Conservation (phyloP, 2,329 filamentous ascomycete genomes). For the Fusarium albosuccineum region DNA sequence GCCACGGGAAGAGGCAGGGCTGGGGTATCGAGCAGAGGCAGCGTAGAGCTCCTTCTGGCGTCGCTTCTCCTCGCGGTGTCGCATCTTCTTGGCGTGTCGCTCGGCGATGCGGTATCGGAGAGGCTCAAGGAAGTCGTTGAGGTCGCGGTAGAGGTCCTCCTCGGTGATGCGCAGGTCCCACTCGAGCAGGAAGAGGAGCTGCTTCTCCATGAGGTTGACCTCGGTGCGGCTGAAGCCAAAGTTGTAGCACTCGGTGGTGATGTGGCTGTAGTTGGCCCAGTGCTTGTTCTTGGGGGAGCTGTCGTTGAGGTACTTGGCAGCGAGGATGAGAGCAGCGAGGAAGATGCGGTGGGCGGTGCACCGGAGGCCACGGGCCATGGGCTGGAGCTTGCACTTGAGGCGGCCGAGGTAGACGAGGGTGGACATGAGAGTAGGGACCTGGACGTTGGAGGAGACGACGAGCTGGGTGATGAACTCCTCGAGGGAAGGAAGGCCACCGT, state of each 20-base stretch:
- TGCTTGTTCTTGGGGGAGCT: conserved; percentile 99
- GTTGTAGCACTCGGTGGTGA: conserved; percentile 72
- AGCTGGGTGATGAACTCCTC: conserved; percentile 94
- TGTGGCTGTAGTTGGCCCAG: conserved; percentile 93
- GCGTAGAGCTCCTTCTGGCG: conserved; percentile 55
- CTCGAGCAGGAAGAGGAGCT: conserved; percentile 92
- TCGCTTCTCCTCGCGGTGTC: conserved; percentile 62
- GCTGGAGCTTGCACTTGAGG: conserved; percentile 86
- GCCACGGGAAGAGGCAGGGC: conserved; percentile 61
- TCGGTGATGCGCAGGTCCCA: conserved; percentile 92
- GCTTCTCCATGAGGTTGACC: conserved; percentile 99
- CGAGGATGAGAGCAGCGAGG: conserved; percentile 84
- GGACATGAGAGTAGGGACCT: conserved; percentile 97
- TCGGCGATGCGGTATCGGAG: conserved; percentile 74
- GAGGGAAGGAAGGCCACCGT: conserved; percentile 77
- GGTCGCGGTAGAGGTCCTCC: conserved; percentile 86
- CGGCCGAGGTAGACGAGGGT: conserved; percentile 93
- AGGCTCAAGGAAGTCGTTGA: conserved; percentile 89
- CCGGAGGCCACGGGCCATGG: conserved; percentile 94
- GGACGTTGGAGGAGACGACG: conserved; percentile 92
- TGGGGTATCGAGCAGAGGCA: conserved; percentile 56
- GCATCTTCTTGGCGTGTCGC: conserved; percentile 64
- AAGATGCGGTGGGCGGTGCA: conserved; percentile 99
- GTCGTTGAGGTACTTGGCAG: conserved; percentile 98
- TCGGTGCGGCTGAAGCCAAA: conserved; percentile 96